Base-by-base conservation (phyloP, 1,139 yeast species). In the Diutina scorzettiae region DNA sequence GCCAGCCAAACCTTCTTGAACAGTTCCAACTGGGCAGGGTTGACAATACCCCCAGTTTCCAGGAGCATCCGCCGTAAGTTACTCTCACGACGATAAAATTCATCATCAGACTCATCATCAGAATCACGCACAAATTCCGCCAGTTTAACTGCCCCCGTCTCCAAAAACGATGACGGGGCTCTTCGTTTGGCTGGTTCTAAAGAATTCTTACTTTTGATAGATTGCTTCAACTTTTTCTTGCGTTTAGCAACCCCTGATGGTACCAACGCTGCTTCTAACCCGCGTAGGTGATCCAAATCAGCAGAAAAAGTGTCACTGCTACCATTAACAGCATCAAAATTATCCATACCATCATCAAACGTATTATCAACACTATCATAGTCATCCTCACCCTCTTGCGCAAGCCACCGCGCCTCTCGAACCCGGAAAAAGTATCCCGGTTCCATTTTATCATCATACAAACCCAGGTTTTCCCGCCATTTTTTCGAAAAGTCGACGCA, bases 41-140 rank as follows among this genome's bases (percentile, higher is more conserved):
- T 61, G 11, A 66, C 59, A 33, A 68, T 64, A 5, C 73, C 72
- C 3, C 73, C 73, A n/a, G 64, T 49, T 41, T 32, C 60, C 21
- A 51, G 51, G 40, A 66, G 54, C 46, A 67, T 53, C 32, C 54
- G 62, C 45, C 85, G 70, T 44, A 81, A 62, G 46, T 63, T 59
- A 45, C 66, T 69, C 53, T 82, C 93, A 46, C 76, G 65, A 39
- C 60, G 78, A 53, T 73, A 82, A 54, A 82, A 81, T 23, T 79
- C 87, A 16, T 66, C 76, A 49, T 80, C 86, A 3, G 77, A 69
- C 19, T 75, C 81, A 51, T 81, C 86, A 52, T 81, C 89, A 0
- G 84, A 78, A 43, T 72, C 79, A 45, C 66, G 65, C 37, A 82
- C 72, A 50, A 61, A 76, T 47, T 75, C 80, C 2, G 78, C 59